phyloP scores from a whole-genome alignment of 2,329 filamentous ascomycete species.

The Mariannaea sp. region DNA sequence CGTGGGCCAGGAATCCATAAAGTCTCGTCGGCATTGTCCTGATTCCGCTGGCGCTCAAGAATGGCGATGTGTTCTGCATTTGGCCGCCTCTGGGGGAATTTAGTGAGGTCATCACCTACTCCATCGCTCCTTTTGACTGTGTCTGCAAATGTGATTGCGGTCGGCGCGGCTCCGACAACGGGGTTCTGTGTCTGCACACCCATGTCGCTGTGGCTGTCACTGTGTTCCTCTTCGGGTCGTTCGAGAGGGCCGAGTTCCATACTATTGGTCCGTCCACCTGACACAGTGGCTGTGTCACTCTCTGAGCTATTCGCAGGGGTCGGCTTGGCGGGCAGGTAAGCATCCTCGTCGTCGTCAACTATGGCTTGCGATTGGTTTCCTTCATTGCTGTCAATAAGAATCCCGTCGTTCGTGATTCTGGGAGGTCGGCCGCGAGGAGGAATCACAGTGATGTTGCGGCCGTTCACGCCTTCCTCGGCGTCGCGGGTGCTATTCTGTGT shows the following conservation, averaged over 20 bases:
- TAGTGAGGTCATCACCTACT: slow-evolving; percentile 52
- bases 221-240: slow-evolving; percentile 23
- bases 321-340: slow-evolving; percentile 33
- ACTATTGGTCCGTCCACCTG: slow-evolving; percentile 36
- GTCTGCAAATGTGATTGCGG: slow-evolving; percentile 69
- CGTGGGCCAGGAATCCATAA: slow-evolving; percentile 89
- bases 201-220: slow-evolving; percentile 10
- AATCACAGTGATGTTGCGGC: slow-evolving; percentile 69
- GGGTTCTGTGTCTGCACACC: slow-evolving; percentile 19
- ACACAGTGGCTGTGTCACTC: slow-evolving; percentile 46
- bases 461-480: slow-evolving; percentile 68
- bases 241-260: slow-evolving; percentile 33
- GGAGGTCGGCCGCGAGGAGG: slow-evolving; percentile 57
- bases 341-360: slow-evolving; percentile 39
- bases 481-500: slow-evolving; percentile 49
- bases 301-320: slow-evolving; percentile 38
- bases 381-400: slow-evolving; percentile 48
- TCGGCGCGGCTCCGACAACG: slow-evolving; percentile 23
- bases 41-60: slow-evolving; percentile 79
- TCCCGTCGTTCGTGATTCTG: slow-evolving; percentile 66
- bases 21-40: slow-evolving; percentile 65
- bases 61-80: slow-evolving; percentile 87
- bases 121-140: slow-evolving; percentile 66
- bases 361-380: slow-evolving; percentile 34
- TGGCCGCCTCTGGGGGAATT: slow-evolving; percentile 55